Percentiles rank a stretch among this genome's conserved stretches.
These are phyloP conservation scores for Dimargaris verticillata DNA, from an alignment of 192 early-diverging fungal species.

Conservation along the genomic window DNA sequence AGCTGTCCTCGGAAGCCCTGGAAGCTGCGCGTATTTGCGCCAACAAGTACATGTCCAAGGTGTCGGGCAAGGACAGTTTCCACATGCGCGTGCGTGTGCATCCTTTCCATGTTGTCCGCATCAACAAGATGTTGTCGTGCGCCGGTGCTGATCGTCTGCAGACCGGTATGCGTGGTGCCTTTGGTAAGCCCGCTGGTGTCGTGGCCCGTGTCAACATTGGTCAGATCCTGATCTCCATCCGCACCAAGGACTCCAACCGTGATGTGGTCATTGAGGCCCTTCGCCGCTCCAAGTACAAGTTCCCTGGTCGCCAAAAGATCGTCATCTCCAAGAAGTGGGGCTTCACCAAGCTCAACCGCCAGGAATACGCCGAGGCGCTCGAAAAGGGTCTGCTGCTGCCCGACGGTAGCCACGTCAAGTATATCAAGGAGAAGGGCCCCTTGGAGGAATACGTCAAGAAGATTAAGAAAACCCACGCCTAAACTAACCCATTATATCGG, in stretches of 20 bases:
- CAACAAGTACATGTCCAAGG: constrained; percentile 98
- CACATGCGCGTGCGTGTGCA: constrained; percentile 97
- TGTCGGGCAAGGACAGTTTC: constrained; percentile 96
- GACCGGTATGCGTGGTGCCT: constrained; percentile 99
- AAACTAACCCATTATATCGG: too few relatives aligned
- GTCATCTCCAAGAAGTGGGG: constrained; percentile 99
- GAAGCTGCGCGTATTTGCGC: constrained; percentile 94
- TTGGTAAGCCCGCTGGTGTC: constrained; percentile 86
- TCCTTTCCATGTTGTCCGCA: constrained; percentile 96
- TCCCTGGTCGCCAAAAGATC: constrained; percentile 97
- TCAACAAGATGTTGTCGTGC: constrained; percentile 99
- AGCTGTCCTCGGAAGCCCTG: constrained; percentile 95
- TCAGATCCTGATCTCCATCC: constrained; percentile 89
- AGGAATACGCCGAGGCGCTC: constrained; percentile 71
- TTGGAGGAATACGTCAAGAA: constrained; percentile 32
- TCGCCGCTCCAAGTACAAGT: constrained; percentile 96
- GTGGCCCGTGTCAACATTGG: constrained; percentile 98
- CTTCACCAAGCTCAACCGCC: constrained; percentile 91
- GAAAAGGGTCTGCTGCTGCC: constrained; percentile 61
- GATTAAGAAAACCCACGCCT: too few relatives aligned
- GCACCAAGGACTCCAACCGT: constrained; percentile 88
- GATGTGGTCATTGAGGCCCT: constrained; percentile 83
- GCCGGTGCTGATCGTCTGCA: constrained; percentile 98
- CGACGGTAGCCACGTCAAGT: constrained; percentile 93
- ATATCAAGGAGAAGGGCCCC: constrained; percentile 70